Evolutionary conservation across 345 rosid genomes (phyloP).

Genomic region (rapeseed (Brassica napus)): DNA sequence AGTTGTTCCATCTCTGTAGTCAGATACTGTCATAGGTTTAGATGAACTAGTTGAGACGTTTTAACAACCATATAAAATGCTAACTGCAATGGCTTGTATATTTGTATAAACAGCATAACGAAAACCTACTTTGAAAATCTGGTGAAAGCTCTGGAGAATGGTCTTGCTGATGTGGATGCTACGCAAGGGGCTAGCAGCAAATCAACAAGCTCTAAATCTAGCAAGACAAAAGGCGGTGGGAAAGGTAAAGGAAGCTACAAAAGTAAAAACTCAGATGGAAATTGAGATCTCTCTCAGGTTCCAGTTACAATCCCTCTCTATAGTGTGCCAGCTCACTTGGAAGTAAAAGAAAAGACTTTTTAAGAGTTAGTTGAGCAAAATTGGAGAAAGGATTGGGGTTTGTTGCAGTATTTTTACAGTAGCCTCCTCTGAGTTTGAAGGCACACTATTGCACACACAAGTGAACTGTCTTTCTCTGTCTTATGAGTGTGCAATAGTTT

Average conservation of each 20-base stretch:
- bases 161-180: slow-evolving; percentile 62
- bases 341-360: background rate
- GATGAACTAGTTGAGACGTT: slow-evolving; percentile 6
- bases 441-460: background rate
- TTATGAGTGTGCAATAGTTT: background rate
- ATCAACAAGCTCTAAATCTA: slow-evolving; percentile 32
- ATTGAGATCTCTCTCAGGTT: slow-evolving; percentile 28
- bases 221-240: slow-evolving; percentile 26
- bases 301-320: background rate
- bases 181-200: slow-evolving; percentile 33
- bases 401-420: background rate
- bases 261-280: background rate
- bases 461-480: slow-evolving; percentile 7
- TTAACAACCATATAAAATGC: background rate
- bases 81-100: slow-evolving; percentile 15
- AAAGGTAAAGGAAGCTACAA: slow-evolving; percentile 35
- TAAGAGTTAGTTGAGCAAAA: background rate
- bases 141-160: slow-evolving; percentile 82
- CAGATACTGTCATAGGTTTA: slow-evolving; percentile 12
- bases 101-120: slow-evolving; percentile 63
- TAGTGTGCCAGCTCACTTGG: background rate
- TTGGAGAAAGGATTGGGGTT: too few species aligned
- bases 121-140: slow-evolving; percentile 82
- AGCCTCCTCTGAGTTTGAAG: slow-evolving; percentile 8
- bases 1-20: slow-evolving; percentile 9